phyloP scores from a whole-genome alignment of 768 basidiomycete genomes.

The Epithele typhae region DNA sequence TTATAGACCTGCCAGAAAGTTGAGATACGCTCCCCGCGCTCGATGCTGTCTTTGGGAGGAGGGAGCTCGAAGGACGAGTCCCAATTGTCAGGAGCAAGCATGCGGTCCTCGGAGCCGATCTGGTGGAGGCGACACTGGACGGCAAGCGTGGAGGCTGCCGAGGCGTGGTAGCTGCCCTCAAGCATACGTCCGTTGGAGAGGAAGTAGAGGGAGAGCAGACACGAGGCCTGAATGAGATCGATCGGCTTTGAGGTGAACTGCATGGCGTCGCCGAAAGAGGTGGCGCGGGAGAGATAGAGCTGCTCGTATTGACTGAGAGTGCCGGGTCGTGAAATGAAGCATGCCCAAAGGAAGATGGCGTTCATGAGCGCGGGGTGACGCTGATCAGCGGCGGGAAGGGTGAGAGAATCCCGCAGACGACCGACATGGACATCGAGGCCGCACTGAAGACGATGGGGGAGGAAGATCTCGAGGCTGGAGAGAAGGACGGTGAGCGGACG shows the following conservation, averaged over 20 bases:
- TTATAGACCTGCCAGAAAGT: slow-evolving; percentile 85
- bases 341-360: slow-evolving; percentile 80
- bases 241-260: slow-evolving; percentile 49
- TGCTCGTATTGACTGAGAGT: slow-evolving; percentile 68
- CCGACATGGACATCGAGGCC: slow-evolving; percentile 68
- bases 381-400: slow-evolving; percentile 49
- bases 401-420: slow-evolving; percentile 57
- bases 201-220: slow-evolving; percentile 72
- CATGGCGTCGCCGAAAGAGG: slow-evolving; percentile 61
- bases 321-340: slow-evolving; percentile 71
- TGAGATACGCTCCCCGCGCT: slow-evolving; percentile 67
- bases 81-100: slow-evolving; percentile 13
- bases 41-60: slow-evolving; percentile 52
- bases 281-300: slow-evolving; percentile 61
- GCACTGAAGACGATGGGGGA: slow-evolving; percentile 71
- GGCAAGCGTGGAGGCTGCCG: slow-evolving; percentile 67
- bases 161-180: slow-evolving; percentile 78
- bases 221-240: slow-evolving; percentile 75
- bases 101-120: slow-evolving; percentile 32
- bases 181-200: slow-evolving; percentile 69
- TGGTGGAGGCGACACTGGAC: slow-evolving; percentile 69
- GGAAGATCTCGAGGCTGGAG: slow-evolving; percentile 49
- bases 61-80: slow-evolving; percentile 46
- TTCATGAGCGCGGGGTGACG: slow-evolving; percentile 77
- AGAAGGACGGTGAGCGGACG: slow-evolving; percentile 7